phyloP scores from a whole-genome alignment of 1,284 basidiomycete species.

The Tetrapyrgos nigripes region DNA sequence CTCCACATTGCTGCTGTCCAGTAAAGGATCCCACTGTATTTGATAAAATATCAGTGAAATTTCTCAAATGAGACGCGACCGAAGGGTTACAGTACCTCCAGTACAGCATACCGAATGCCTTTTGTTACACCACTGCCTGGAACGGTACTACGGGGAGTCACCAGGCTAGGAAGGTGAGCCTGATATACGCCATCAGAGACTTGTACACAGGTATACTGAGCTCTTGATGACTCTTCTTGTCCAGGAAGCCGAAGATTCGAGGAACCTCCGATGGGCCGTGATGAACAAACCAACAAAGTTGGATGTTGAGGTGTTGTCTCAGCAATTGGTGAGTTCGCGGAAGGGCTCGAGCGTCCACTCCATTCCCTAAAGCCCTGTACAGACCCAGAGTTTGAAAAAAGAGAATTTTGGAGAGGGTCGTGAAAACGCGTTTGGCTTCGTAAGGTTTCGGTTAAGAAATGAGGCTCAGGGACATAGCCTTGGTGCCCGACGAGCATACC shows the following conservation, averaged over 20 bases:
- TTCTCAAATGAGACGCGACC: background rate
- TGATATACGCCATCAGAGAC: slow-evolving; percentile 69
- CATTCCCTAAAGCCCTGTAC: slow-evolving; percentile 79
- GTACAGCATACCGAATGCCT: slow-evolving; percentile 80
- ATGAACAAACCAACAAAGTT: slow-evolving; percentile 72
- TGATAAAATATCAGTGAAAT: slow-evolving; percentile 3
- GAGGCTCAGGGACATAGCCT: slow-evolving; percentile 89
- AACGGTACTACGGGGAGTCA: slow-evolving; percentile 74
- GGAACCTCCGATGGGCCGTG: slow-evolving; percentile 66
- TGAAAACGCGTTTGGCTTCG: slow-evolving; percentile 85
- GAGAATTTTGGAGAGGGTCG: slow-evolving; percentile 81
- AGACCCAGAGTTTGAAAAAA: slow-evolving; percentile 76
- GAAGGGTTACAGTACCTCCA: slow-evolving; percentile 65
- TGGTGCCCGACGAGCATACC: slow-evolving; percentile 84
- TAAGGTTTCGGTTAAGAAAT: slow-evolving; percentile 85
- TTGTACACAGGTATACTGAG: slow-evolving; percentile 54
- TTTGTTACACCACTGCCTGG: slow-evolving; percentile 66
- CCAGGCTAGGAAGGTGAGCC: slow-evolving; percentile 71
- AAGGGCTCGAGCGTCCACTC: slow-evolving; percentile 65
- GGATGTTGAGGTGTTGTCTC: slow-evolving; percentile 41
- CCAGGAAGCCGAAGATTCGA: slow-evolving; percentile 40
- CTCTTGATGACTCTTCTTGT: slow-evolving; percentile 21
- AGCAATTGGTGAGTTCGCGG: slow-evolving; percentile 21
- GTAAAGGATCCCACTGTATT: slow-evolving; percentile 79
- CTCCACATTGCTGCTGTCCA: slow-evolving; percentile 90